Percentiles rank a stretch among this genome's conserved stretches.
phyloP scores from a whole-genome alignment of 176 grass and related monocot species.

The Aegilops sharonensis region DNA sequence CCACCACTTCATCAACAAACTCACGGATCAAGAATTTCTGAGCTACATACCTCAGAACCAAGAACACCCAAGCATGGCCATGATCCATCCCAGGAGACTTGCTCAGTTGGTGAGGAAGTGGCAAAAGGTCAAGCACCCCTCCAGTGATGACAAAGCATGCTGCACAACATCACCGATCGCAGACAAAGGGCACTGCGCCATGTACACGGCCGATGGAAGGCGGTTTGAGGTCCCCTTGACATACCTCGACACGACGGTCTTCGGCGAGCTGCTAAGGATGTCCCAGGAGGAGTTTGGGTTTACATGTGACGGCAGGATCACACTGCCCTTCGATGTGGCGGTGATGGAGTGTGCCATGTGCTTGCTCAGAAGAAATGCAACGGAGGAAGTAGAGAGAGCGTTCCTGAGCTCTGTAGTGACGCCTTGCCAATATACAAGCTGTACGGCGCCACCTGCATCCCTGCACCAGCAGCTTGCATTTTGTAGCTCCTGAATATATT shows the following conservation, averaged over 20 bases:
- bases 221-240: constrained; percentile 45
- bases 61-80: too few species aligned
- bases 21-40: too few species aligned
- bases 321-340: constrained; percentile 42
- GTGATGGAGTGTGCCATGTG: constrained; percentile 60
- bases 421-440: constrained; percentile 14
- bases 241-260: constrained; percentile 35
- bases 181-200: constrained; percentile 32
- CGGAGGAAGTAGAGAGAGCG: constrained; percentile 48
- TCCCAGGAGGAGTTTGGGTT: constrained; percentile 54
- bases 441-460: neutral
- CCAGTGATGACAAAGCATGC: too few species aligned
- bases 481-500: constrained; percentile 5
- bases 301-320: constrained; percentile 41
- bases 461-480: constrained; percentile 13
- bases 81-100: too few species aligned
- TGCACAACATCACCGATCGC: too few species aligned
- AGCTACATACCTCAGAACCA: too few species aligned
- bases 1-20: too few species aligned
- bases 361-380: constrained; percentile 41
- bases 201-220: constrained; percentile 35
- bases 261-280: constrained; percentile 39
- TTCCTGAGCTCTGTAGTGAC: constrained; percentile 49
- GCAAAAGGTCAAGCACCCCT: too few species aligned
- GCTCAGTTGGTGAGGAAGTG: too few species aligned